phyloP scores from a whole-genome alignment of 768 basidiomycete species.

The Hygrocybe coccinea region DNA sequence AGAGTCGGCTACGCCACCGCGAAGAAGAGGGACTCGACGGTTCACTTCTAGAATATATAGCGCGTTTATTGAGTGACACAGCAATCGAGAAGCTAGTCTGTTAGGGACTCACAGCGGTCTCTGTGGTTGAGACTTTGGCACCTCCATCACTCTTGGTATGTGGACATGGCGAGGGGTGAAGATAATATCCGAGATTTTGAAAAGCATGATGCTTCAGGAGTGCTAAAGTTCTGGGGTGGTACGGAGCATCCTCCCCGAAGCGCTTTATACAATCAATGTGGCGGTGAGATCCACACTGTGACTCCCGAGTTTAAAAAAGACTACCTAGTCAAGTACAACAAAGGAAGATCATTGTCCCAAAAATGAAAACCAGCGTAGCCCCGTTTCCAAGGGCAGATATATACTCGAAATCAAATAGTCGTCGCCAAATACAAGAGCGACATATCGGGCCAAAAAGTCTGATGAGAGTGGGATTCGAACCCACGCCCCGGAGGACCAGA shows the following conservation, averaged over 20 bases:
- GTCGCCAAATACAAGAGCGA: not conserved
- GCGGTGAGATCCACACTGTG: not conserved
- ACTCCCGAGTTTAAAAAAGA: not conserved
- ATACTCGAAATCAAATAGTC: too few species aligned
- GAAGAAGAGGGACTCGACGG: not conserved
- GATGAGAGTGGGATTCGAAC: conserved; percentile 59
- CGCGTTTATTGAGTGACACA: not conserved
- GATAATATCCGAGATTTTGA: conserved; percentile 5
- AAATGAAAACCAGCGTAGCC: not conserved
- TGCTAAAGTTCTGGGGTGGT: not conserved
- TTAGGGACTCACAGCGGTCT: not conserved
- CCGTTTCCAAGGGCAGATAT: not conserved
- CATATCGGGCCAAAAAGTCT: conserved; percentile 17
- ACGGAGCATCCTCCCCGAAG: not conserved
- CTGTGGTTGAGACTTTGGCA: not conserved
- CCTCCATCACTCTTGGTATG: not conserved
- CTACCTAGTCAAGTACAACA: too few species aligned
- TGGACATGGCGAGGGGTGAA: conserved; percentile 3
- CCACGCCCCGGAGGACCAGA: conserved; percentile 43
- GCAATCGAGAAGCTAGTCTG: not conserved
- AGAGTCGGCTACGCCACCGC: not conserved
- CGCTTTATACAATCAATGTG: not conserved
- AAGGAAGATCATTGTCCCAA: not conserved
- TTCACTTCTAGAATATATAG: not conserved
- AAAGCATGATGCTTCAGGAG: not conserved